Evolutionary conservation across 2,329 filamentous ascomycete species (phyloP), one percentile per base, ranked within the genome.

Genomic region (Ceratocystis variospora): DNA sequence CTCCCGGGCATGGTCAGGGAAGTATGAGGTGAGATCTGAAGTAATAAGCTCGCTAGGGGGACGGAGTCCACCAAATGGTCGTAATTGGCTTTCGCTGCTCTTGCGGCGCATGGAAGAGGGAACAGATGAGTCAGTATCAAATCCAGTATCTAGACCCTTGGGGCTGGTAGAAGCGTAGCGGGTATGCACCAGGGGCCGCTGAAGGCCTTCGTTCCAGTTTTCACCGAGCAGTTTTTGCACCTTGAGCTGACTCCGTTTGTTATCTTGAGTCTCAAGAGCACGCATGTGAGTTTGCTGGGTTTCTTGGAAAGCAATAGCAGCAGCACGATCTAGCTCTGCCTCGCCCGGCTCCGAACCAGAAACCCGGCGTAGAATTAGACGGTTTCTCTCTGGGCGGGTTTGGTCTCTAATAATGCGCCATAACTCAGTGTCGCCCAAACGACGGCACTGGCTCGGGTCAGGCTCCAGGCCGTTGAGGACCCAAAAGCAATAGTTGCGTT

Each of bases 41-140:
- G 93, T 93, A 73, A 99, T 99, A 74, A 99, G 83, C 78, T 99
- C 94, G 77, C 93, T 97, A 1, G 94, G 94, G 19, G 94, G 94
- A 71, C 94, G 83, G 70, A 94, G 86, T 44, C 93, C 93, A 72
- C 95, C 94, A 76, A 97, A 97, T 70, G 88, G 87, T 70, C 88
- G 86, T 59, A 92, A 79, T 33, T 85, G 79, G 22, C 66, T 67
- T 15, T 63, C 55, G 25, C 48, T 57, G 33, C 66, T 67, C 72
- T 84, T 84, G 68, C 77, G 77, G 67, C 76, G 73, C 70, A 74
- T 75, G 68, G 71, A 75, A 59, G 79, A 77, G 61, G 79, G 75
- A 25, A 74, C 72, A 4, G 81, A 78, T 1, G 79, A 77, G 7
- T 83, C 81, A 4, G 82, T 78, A 55, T 67, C 67, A 37, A 66